Evolutionary conservation across 306 rosid species (phyloP), one percentile per base, ranked within the genome.

Genomic region (Ormosia emarginata): DNA sequence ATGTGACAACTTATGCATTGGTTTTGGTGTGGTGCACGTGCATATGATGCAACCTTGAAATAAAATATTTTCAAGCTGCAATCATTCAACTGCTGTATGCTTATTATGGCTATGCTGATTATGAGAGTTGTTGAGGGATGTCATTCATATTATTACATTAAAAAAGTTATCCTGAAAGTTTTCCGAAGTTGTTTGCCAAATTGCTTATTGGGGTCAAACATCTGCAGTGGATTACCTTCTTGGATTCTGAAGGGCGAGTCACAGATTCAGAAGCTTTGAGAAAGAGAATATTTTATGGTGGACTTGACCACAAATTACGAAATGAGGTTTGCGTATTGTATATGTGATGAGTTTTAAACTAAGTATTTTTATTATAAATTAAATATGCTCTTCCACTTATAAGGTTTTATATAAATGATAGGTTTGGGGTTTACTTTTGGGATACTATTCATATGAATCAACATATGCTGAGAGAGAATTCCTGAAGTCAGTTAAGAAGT

Each of bases 401-500:
- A 62, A 14, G 67, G 75, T 73, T 83, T 37, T 80, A 66, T 78
- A 46, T 37, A 18, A 75, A 84, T 55, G 43, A 61, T 83, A 96
- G 99, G 92, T 91, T 41, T 96, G 99, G 99, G 88, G 97, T 46
- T 84, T 93, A 72, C 87, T 96, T 90, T 84, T 96, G 97, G 99
- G 92, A 84, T 91, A 91, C 84, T 83, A 92, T 77, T 79, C 91
- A 1, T 93, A 83, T 87, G 90, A 92, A 84, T 96, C 99, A 76
- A 96, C 98, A 46, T 92, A 92, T 84, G 99, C 98, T 17, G 99
- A 93, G 90, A 93, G 98, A 88, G 93, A 92, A 83, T 90, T 81
- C 86, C 90, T 87, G 79, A 86, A 79, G 83, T 84, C 97, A 12
- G 67, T 91, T 39, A 91, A 90, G 84, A 92, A 86, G 90, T 86